Evolutionary conservation across 1,284 basidiomycete species (phyloP), one percentile per base, ranked within the genome.

Genomic region (Rhizoctonia solani): DNA sequence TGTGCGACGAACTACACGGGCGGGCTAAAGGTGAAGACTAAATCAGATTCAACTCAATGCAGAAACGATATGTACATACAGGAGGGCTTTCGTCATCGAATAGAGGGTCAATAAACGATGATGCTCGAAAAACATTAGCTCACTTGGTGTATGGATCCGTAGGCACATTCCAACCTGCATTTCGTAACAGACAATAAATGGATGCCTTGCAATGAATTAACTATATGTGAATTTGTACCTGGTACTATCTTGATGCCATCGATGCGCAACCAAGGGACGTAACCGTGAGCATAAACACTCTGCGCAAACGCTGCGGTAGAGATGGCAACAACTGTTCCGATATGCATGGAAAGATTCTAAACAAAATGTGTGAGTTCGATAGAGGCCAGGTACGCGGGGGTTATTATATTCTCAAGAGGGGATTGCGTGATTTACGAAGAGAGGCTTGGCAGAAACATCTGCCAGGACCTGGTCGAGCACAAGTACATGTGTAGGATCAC

Each of bases 91-190:
- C 29, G 21, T 25, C 4, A 54, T 54, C 13, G 37, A 54, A 27
- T 30, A 54, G 30, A 54, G 37, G 14, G 29, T 50, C 5, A 27
- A 50, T 27, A 39, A 8, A 39, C 8, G 37, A 39, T 27, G 9
- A 19, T 27, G 29, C 14, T 23, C 21, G 25, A 27, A 14, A 74
- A 79, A 25, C 87, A 87, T 25, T 87, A 27, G 23, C 14, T 54
- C n/a, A 54, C 16, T 37, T 21, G n/a, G 30, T 39, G 16, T 39
- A 39, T 39, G 37, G 37, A 16, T 39, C 37, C 37, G 37, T 39
- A 84, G 74, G 8, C 80, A 74, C 5, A 83, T 84, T 8, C 82
- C 84, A 53, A 83, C 69, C 83, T 84, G 63, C 11, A n/a, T n/a
- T n/a, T n/a, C n/a, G n/a, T n/a, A n/a, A n/a, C n/a, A n/a, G n/a